These are phyloP conservation scores for Globisporangium sylvaticum DNA, from an alignment of 352 stramenopile genomes.

Conservation along the genomic window DNA sequence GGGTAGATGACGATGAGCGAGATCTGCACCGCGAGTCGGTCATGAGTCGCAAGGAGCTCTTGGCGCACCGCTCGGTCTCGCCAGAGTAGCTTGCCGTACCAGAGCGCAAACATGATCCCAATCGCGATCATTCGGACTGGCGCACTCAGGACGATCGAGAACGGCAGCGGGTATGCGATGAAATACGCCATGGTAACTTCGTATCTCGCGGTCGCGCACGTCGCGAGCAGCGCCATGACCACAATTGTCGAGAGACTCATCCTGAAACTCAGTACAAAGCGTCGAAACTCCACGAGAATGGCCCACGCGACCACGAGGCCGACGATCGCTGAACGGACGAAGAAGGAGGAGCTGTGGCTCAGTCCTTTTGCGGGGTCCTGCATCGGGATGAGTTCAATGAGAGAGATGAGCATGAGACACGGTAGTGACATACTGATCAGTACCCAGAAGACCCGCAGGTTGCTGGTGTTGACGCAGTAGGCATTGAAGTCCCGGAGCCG, in stretches of 20 bases:
- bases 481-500: neutral
- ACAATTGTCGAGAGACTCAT: constrained; percentile 6
- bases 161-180: constrained; percentile 27
- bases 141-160: constrained; percentile 20
- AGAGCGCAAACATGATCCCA: neutral
- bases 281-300: constrained; percentile 21
- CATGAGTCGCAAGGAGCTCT: constrained; percentile 10
- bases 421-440: constrained; percentile 11
- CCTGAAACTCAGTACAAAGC: constrained; percentile 13
- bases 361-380: constrained; percentile 14
- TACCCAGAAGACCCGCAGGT: neutral
- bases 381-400: constrained; percentile 21
- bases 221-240: constrained; percentile 14
- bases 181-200: constrained; percentile 9
- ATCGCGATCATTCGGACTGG: neutral
- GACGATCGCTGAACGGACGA: constrained; percentile 17
- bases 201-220: constrained; percentile 4
- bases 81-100: neutral
- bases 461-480: constrained; percentile 1
- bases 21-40: constrained; percentile 2
- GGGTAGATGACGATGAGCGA: constrained; percentile 22
- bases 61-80: neutral
- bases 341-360: constrained; percentile 18
- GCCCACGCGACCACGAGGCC: constrained; percentile 14
- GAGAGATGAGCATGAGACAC: constrained; percentile 2